Base-by-base conservation (phyloP, 306 rosid genomes). In the Styphnolobium japonicum region DNA sequence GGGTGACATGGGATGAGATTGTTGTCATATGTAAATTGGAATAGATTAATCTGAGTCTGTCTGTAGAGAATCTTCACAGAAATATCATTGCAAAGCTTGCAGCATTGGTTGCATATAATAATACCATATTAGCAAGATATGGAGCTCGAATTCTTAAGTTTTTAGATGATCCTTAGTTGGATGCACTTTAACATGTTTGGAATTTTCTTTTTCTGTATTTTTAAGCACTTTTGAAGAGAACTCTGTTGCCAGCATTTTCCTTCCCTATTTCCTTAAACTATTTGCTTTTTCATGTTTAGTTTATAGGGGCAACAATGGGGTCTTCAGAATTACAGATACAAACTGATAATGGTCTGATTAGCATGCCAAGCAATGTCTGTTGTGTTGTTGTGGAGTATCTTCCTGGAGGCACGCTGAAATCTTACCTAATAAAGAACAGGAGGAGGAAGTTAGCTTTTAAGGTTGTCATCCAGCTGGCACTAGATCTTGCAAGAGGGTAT, bases 401-500 rank as follows among this genome's bases (percentile, higher is more conserved):
- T 23, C 87, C 94, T 0, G 98, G 98, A 33, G 98, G 98, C 65
- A 73, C 92, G 25, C 85, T 95, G 63, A 95, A 95, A 83, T 77
- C 93, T 49, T 95, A 76, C 87, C 92, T 95, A 57, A 95, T 95
- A 73, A 95, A 92, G 85, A 95, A 95, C 86, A 82, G 96, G 89
- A 87, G 95, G 85, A 92, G 92, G 92, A 95, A 95, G 76, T 86
- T 95, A 85, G 90, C 98, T 75, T 95, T 92, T 73, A 92, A 88
- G 84, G 90, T 95, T 33, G 98, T 95, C 73, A 86, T 85, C 84
- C 98, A 95, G 92, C 85, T 95, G 81, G 98, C 92, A 56, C 90
- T 91, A 51, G 98, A 95, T 91, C 97, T 95, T 81, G 95, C 98
- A 37, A 86, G 98, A 89, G 98, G 98, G 98, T 95, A 92, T 45